Evolutionary conservation across 169 alveolate genomes (phyloP).

Genomic region (Toxoplasma gondii): DNA sequence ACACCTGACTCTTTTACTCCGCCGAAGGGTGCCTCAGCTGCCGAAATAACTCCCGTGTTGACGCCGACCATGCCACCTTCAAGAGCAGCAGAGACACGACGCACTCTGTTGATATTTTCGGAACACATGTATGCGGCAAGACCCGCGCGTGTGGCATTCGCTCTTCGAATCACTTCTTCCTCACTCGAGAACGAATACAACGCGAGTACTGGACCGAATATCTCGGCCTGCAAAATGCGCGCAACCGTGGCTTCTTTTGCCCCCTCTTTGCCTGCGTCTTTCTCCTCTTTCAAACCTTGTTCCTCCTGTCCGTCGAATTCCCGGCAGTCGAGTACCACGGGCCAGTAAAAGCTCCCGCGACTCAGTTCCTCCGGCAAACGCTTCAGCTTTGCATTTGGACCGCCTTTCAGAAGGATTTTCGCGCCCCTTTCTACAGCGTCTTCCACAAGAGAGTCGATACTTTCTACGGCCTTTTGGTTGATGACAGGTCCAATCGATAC

Average conservation of each 20-base stretch:
- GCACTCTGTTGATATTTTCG: not conserved
- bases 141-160: constrained; percentile 55
- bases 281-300: not conserved
- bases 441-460: constrained; percentile 34
- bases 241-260: constrained; percentile 33
- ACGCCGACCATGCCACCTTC: constrained; percentile 58
- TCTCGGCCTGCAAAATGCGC: constrained; percentile 31
- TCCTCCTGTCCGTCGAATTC: constrained; percentile 22
- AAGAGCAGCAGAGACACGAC: constrained; percentile 3
- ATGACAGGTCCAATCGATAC: constrained; percentile 67
- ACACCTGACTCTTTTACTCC: constrained; percentile 67
- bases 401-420: constrained; percentile 30
- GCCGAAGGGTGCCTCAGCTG: constrained; percentile 66
- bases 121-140: constrained; percentile 51
- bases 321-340: constrained; percentile 60
- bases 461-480: constrained; percentile 52
- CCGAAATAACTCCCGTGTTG: constrained; percentile 49
- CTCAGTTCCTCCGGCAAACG: not conserved
- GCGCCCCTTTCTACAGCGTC: constrained; percentile 57
- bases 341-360: constrained; percentile 10
- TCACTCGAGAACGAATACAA: constrained; percentile 50
- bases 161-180: constrained; percentile 9
- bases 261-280: not conserved
- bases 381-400: not conserved
- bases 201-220: constrained; percentile 62